Evolutionary conservation across 176 grass and related monocot species (phyloP).

Genomic region (Phyllostachys edulis): DNA sequence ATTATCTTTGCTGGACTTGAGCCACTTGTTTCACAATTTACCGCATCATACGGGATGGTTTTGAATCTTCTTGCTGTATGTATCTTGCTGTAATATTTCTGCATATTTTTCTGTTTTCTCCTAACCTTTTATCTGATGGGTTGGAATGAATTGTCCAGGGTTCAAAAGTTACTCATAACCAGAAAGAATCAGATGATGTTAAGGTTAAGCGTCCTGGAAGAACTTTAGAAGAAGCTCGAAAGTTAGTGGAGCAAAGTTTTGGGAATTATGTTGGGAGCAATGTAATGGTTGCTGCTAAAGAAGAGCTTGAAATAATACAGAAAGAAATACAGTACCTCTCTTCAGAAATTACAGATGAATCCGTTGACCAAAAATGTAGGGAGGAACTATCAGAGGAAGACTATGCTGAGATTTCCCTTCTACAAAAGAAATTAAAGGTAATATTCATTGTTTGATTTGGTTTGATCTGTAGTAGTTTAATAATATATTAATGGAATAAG

Average conservation of each 20-base stretch:
- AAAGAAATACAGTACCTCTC: constrained; percentile 75
- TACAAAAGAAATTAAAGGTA: constrained; percentile 82
- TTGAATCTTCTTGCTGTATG: constrained; percentile 96
- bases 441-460: constrained; percentile 19
- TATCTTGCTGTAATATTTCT: constrained; percentile 26
- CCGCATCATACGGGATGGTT: constrained; percentile 98
- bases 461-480: constrained; percentile 21
- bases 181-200: constrained; percentile 53
- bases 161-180: constrained; percentile 81
- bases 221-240: constrained; percentile 94
- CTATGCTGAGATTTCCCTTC: constrained; percentile 83
- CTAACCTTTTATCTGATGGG: constrained; percentile 24
- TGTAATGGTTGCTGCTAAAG: constrained; percentile 86
- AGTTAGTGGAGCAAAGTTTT: constrained; percentile 96
- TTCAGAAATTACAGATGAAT: constrained; percentile 89
- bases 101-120: constrained; percentile 25
- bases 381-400: constrained; percentile 74
- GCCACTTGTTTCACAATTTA: constrained; percentile 98
- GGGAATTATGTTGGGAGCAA: constrained; percentile 99
- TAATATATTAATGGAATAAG: constrained; percentile 6
- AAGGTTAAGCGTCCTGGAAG: constrained; percentile 66
- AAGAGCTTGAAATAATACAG: constrained; percentile 86
- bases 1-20: constrained; percentile 85
- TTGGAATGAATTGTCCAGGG: constrained; percentile 50
- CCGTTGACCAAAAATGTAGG: constrained; percentile 77